These are phyloP conservation scores for Plicaturopsis crispa DNA, from an alignment of 768 basidiomycete genomes.

Conservation along the genomic window DNA sequence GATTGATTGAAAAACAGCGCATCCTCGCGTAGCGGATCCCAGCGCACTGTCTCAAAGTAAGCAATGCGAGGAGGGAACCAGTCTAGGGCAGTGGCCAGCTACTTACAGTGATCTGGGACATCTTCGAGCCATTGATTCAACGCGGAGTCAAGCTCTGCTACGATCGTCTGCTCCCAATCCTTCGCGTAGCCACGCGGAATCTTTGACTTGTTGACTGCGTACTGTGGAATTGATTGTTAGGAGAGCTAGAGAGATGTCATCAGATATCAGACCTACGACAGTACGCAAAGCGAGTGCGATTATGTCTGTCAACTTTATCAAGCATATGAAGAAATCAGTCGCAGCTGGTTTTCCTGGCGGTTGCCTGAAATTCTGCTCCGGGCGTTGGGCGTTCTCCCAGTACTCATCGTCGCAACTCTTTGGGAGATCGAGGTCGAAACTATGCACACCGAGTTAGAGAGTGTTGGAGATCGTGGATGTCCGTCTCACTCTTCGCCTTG, in stretches of 20 bases:
- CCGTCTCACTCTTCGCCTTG: constrained; percentile 66
- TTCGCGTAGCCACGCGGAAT: constrained; percentile 22
- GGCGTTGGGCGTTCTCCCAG: constrained; percentile 34
- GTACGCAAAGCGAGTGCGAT: constrained; percentile 33
- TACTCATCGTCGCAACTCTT: constrained; percentile 41
- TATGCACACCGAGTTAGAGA: constrained; percentile 7
- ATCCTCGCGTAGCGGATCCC: constrained; percentile 35
- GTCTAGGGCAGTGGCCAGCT: no score
- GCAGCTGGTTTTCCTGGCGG: constrained; percentile 30
- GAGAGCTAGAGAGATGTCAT: background rate
- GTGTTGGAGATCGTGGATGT: background rate
- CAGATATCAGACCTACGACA: constrained; percentile 25
- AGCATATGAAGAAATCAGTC: constrained; percentile 32
- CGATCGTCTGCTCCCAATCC: constrained; percentile 43
- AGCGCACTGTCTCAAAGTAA: constrained; percentile 18
- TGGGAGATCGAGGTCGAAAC: constrained; percentile 38
- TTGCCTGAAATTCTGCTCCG: constrained; percentile 31
- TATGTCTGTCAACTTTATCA: constrained; percentile 37
- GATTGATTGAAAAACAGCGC: constrained; percentile 29
- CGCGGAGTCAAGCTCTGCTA: constrained; percentile 49
- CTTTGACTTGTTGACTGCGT: constrained; percentile 42
- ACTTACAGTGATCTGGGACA: constrained; percentile 33
- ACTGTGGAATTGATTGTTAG: constrained; percentile 29
- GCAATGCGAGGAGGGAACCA: background rate
- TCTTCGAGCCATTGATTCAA: constrained; percentile 50